These are phyloP conservation scores for Chaetomiaceae sp. DNA, from an alignment of 2,329 filamentous ascomycete species.

Conservation along the genomic window DNA sequence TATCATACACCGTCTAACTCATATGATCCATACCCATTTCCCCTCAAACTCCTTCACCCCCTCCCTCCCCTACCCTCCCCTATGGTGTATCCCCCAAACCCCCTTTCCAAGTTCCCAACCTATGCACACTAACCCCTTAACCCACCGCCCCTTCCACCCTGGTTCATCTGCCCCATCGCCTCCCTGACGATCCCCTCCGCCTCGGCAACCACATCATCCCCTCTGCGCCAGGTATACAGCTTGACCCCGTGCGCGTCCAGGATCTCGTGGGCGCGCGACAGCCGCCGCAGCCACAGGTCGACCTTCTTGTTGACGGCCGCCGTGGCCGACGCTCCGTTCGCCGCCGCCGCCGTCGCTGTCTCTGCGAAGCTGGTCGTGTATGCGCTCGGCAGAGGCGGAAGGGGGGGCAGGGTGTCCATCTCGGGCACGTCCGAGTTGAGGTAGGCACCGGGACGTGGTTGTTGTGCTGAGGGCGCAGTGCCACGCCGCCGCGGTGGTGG, in stretches of 20 bases:
- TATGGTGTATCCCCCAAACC: too few species aligned
- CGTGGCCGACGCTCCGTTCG: conserved; percentile 7
- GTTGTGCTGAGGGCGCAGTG: conserved; percentile 25
- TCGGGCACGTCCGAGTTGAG: background rate
- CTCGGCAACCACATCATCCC: conserved; percentile 63
- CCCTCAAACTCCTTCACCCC: too few species aligned
- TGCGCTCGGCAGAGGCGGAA: background rate
- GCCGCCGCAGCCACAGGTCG: conserved; percentile 65
- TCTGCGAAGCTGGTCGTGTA: background rate
- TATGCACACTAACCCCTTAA: background rate
- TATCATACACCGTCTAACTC: too few species aligned
- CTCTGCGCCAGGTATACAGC: conserved; percentile 68
- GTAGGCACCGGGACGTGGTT: background rate
- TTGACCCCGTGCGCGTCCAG: conserved; percentile 62
- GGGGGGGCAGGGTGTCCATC: background rate
- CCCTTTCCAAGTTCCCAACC: background rate
- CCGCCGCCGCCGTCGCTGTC: conserved; percentile 1
- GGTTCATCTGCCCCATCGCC: conserved; percentile 42
- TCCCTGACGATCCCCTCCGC: conserved; percentile 60
- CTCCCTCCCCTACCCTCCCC: too few species aligned
- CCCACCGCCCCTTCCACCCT: background rate
- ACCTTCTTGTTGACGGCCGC: conserved; percentile 58
- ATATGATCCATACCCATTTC: too few species aligned
- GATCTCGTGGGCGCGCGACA: conserved; percentile 57
- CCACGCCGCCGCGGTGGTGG: conserved; percentile 45